These are phyloP conservation scores for Triticum monococcum DNA, from an alignment of 176 grass and related monocot species.

Conservation along the genomic window DNA sequence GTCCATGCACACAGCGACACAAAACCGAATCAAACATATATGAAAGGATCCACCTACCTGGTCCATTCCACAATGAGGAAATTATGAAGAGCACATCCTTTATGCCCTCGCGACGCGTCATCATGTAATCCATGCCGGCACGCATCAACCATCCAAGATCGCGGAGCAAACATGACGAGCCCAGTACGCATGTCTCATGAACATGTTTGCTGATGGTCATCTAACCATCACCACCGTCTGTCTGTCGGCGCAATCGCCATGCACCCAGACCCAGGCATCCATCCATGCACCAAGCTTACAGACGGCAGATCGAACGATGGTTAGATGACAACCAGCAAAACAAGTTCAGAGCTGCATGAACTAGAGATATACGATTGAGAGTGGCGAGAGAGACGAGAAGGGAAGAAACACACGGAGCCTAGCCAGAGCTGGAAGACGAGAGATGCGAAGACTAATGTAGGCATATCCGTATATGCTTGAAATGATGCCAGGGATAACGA, in stretches of 20 bases:
- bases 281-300: neutral
- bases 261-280: neutral
- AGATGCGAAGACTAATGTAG: neutral
- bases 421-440: neutral
- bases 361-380: neutral
- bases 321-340: constrained; percentile 72
- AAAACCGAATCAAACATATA: too few species aligned
- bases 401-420: neutral
- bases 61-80: neutral
- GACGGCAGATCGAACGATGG: constrained; percentile 14
- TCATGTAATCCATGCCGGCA: neutral
- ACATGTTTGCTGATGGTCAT: constrained; percentile 43
- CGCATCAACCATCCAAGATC: neutral
- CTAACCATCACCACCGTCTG: constrained; percentile 31
- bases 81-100: neutral
- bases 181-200: constrained; percentile 5
- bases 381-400: too few species aligned
- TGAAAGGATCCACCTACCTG: too few species aligned
- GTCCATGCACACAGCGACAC: too few species aligned
- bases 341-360: constrained; percentile 52
- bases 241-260: neutral
- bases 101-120: neutral
- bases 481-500: constrained; percentile 11
- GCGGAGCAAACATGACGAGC: neutral
- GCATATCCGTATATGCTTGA: constrained; percentile 45